Base-by-base conservation (phyloP, 768 basidiomycete species). In the Collybia sp. region DNA sequence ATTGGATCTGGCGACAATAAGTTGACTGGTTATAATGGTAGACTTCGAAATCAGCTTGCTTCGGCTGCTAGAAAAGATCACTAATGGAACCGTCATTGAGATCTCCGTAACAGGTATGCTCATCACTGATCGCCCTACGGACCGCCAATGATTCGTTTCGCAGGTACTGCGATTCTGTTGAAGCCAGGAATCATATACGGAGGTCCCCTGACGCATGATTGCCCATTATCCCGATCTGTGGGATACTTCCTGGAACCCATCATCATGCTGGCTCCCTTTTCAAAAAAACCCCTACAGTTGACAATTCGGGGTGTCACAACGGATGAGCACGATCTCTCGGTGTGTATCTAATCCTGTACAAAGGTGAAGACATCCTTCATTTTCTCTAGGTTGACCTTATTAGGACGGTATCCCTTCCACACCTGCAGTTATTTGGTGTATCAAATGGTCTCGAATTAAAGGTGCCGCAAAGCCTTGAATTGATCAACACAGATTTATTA, bases 211-310 rank as follows among this genome's bases (percentile, higher is more conserved):
- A 73, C 73, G 3, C 94, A 98, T 61, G 90, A 95, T 16, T 97
- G 95, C 57, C 89, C 93, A 15, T 69, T 85, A 13, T 88, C 91
- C 10, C 78, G 94, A 35, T 87, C 90, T 20, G 76, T 98, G 37
- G 96, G 96, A 10, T 99, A 98, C 67, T 98, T 90, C 60, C 70
- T 98, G 10, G 96, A 98, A 59, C 85, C 93, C 12, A 57, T 97
- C 1, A 70, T 97, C 15, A 88, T 91, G 73, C 71, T 98, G 3
- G 94, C 91, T 2, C 92, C 93, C 0, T 98, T 98, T 59, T 77
- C 92, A 16, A 99, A 99, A 71, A 87, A 77, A 50, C 81, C 91
- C 0, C 63, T 98, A 40, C 77, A 86, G 38, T 61, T 94, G 20
- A 95, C 86, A 0, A 63, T 98, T 44, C 80, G 76, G 43, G 96